Evolutionary conservation across 2,329 filamentous ascomycete species (phyloP), one percentile per base, ranked within the genome.

Genomic region (Curvularia verruculosa): DNA sequence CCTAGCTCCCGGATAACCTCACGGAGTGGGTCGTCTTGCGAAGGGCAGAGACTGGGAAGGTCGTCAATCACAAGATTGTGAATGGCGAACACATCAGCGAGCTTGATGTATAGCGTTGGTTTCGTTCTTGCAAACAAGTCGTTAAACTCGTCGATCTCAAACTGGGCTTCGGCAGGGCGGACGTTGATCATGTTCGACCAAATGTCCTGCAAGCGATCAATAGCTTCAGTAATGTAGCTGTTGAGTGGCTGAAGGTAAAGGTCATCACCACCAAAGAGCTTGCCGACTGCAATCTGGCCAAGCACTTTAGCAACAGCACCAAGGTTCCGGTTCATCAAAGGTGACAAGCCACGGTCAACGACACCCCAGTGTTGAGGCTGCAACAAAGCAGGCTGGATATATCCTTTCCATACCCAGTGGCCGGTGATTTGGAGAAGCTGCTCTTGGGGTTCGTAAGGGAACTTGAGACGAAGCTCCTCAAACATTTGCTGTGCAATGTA

Each of bases 81-180:
- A 57, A 99, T 94, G 47, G 94, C 91, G 75, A 99, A 98, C 55
- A 99, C 93, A 75, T 99, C 95, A 15, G 90, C 86, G 86, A 99
- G 94, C 80, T 99, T 99, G 81, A 99, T 96, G 80, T 98, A 99
- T n/a, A 99, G 83, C 0, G 94, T 98, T 6, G 95, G 95, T 77
- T 96, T 96, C 63, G 92, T 95, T 75, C 96, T 93, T 54, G 94
- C 91, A 73, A 98, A 98, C 6, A 99, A 84, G 72, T 99, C 95
- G 74, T 97, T 98, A 85, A 95, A 99, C 75, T 98, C 95, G 73
- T 99, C 95, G 74, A 99, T 97, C 76, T 98, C 93, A 72, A 98
- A 99, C 23, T 95, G 95, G 50, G 87, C 84, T 77, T 99, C 95
- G 0, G 92, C 91, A 68, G 95, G 89, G 13, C 90, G 87, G 12